These are phyloP conservation scores for Dicorynia guianensis DNA, from an alignment of 306 rosid species.

Conservation along the genomic window DNA sequence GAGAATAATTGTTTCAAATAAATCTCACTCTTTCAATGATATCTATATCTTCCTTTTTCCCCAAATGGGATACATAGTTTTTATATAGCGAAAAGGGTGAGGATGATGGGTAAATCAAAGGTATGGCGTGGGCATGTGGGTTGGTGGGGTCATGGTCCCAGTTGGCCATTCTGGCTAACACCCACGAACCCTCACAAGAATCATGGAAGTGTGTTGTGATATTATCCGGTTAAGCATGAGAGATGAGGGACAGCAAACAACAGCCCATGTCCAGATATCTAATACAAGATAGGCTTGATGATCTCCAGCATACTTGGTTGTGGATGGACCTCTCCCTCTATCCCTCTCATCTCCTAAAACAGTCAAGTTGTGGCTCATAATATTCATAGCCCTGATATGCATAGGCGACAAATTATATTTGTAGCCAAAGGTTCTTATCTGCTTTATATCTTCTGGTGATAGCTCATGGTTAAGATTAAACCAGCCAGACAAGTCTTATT, in stretches of 20 bases:
- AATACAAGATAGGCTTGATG: conserved; percentile 50
- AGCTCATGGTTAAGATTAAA: conserved; percentile 40
- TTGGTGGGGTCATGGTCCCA: conserved; percentile 70
- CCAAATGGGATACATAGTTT: conserved; percentile 40
- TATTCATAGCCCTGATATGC: conserved; percentile 28
- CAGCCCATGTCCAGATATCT: conserved; percentile 66
- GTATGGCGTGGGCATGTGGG: conserved; percentile 73
- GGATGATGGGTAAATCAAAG: conserved; percentile 34
- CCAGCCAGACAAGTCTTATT: neutral
- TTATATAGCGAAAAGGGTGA: conserved; percentile 51
- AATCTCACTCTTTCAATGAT: neutral
- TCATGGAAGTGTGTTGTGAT: conserved; percentile 58
- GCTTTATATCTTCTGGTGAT: conserved; percentile 29
- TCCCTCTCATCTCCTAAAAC: conserved; percentile 28
- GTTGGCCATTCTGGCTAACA: conserved; percentile 70
- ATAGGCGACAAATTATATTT: conserved; percentile 37
- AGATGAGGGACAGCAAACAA: conserved; percentile 60
- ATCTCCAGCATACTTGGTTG: conserved; percentile 43
- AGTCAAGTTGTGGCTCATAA: conserved; percentile 41
- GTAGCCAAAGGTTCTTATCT: conserved; percentile 43
- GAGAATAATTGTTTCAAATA: neutral
- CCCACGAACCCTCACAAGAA: conserved; percentile 54
- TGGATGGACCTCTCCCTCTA: conserved; percentile 44
- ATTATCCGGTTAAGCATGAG: conserved; percentile 61
- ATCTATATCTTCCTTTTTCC: conserved; percentile 1